Percentiles rank a stretch among this genome's conserved stretches.
Evolutionary conservation across 108 stramenopile genomes (phyloP).

Genomic region (Conticribra weissflogii): DNA sequence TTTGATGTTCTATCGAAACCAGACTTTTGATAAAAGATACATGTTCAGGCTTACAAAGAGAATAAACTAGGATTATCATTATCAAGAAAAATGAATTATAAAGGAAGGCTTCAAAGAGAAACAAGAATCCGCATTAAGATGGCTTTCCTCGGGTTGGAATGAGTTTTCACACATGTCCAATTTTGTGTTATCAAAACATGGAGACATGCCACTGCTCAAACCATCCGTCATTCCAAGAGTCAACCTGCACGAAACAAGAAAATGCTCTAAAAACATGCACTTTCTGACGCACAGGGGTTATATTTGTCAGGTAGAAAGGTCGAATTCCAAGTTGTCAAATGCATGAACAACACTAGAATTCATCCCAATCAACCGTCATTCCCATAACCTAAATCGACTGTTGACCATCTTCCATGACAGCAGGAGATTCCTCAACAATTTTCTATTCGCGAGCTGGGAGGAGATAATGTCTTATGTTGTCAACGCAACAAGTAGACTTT

Average conservation of each 20-base stretch:
- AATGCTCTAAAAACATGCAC: background rate
- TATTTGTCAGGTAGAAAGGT: conserved; percentile 38
- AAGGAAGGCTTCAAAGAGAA: too few relatives aligned
- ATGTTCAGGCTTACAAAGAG: too few relatives aligned
- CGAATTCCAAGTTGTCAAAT: conserved; percentile 3
- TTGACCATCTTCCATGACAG: background rate
- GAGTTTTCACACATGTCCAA: background rate
- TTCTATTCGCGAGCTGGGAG: conserved; percentile 43
- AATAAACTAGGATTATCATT: too few relatives aligned
- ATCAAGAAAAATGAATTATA: too few relatives aligned
- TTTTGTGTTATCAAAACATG: background rate
- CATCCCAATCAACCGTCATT: conserved; percentile 36
- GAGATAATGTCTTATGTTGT: background rate
- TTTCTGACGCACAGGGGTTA: background rate
- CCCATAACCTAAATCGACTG: conserved; percentile 20
- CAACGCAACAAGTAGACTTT: background rate
- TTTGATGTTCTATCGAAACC: too few relatives aligned
- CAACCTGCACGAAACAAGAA: background rate
- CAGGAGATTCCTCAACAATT: conserved; percentile 1
- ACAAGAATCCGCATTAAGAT: background rate
- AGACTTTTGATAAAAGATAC: too few relatives aligned
- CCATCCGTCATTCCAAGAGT: background rate
- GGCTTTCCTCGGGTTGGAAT: background rate
- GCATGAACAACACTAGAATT: background rate
- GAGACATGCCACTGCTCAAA: background rate